Evolutionary conservation across 2,329 filamentous ascomycete species (phyloP), one percentile per base, ranked within the genome.

Genomic region (Myriangium duriaei): DNA sequence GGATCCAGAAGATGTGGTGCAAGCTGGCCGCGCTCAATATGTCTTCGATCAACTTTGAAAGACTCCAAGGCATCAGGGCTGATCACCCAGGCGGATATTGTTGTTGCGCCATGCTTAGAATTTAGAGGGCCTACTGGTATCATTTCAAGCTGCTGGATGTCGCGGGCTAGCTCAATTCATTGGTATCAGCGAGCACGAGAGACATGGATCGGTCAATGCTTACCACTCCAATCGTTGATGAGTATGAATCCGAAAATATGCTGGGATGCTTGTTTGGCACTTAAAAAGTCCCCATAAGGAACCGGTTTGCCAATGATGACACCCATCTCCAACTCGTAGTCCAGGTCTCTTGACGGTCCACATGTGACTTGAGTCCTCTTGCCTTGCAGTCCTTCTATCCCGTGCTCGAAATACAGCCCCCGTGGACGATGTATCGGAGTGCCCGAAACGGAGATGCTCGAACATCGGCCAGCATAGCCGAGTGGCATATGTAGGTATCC

Each of bases 191-290:
- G n/a, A n/a, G n/a, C n/a, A n/a, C n/a, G n/a, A n/a, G n/a, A n/a
- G n/a, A n/a, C n/a, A n/a, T n/a, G n/a, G n/a, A n/a, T n/a, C 16
- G 11, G 11, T 14, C 21, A 30, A 12, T 42, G 51, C 53, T 49
- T 41, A 58, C 58, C 61, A 36, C 63, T 69, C 74, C 74, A 79
- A 44, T 79, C 74, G 44, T 79, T 79, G 10, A 79, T 48, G 26
- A 79, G 53, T 1, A 74, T 67, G n/a, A 76, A 59, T 0, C 75
- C 74, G 50, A 79, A 78, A 11, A 78, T 72, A 45, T 78, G 70
- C 0, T 72, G 62, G 11, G 59, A 55, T 0, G 63, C 63, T 4
- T 65, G 51, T 11, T 49, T 49, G n/a, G 65, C 61, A 5, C 58
- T 44, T 15, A 68, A 50, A 0, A 48, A 46, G 2, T 57, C 45